Evolutionary conservation across 1,284 basidiomycete species (phyloP).

Genomic region (Sphaerobolus stellatus): DNA sequence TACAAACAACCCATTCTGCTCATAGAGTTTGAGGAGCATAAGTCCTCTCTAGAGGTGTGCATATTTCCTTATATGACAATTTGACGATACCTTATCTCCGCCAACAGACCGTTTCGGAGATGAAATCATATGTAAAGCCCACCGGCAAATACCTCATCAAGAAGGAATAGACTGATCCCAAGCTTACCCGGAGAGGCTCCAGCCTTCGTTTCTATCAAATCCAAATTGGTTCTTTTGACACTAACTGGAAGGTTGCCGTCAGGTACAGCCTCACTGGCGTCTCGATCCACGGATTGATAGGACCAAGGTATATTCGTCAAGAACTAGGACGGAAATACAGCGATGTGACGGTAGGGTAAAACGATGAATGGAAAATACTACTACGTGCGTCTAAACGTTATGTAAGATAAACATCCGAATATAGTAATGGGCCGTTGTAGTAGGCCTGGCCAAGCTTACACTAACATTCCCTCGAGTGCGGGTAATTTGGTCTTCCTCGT

Average conservation of each 20-base stretch:
- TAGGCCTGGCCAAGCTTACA: no score
- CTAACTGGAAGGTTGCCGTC: slow-evolving; percentile 53
- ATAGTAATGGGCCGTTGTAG: no score
- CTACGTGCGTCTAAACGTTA: no score
- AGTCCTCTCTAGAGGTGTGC: slow-evolving; percentile 80
- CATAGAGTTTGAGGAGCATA: slow-evolving; percentile 99
- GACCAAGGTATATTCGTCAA: no score
- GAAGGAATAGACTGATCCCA: slow-evolving; percentile 41
- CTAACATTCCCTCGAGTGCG: slow-evolving; percentile 88
- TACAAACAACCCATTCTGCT: slow-evolving; percentile 93
- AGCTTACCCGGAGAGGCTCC: slow-evolving; percentile 39
- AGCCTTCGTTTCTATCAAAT: slow-evolving; percentile 62
- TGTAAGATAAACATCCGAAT: no score
- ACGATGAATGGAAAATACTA: no score
- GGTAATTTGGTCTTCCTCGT: slow-evolving; percentile 96
- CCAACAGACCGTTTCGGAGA: slow-evolving; percentile 53
- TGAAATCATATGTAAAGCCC: slow-evolving; percentile 62
- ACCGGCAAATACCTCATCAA: slow-evolving; percentile 54
- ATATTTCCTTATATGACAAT: not conserved
- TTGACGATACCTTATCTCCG: not conserved
- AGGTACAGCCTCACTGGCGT: no score
- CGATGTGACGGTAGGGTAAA: no score
- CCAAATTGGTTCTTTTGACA: slow-evolving; percentile 82
- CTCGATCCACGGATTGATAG: no score
- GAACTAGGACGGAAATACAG: no score